Evolutionary conservation across 768 basidiomycete genomes (phyloP).

Genomic region (Heimioporus sp.): DNA sequence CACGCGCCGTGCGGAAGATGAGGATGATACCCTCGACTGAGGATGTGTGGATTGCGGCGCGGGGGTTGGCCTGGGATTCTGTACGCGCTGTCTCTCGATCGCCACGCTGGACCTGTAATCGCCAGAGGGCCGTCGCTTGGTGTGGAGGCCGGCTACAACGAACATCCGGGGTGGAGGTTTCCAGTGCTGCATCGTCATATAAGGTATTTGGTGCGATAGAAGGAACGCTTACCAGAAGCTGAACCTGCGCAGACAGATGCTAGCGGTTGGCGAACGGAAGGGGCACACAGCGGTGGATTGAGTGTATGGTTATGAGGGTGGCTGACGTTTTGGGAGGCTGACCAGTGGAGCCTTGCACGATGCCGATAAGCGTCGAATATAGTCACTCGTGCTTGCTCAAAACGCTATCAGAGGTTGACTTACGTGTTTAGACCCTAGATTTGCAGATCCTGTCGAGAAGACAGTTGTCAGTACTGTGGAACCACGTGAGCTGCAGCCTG

Average conservation of each 20-base stretch:
- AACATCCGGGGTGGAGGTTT: conserved; percentile 16
- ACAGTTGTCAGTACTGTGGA: too few relatives aligned
- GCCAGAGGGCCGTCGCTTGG: conserved; percentile 17
- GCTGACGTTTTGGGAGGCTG: conserved; percentile 20
- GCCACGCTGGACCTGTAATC: neutral
- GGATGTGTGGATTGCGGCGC: neutral
- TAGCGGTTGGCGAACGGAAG: neutral
- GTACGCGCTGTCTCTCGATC: neutral
- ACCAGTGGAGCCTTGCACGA: neutral
- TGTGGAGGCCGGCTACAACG: conserved; percentile 20
- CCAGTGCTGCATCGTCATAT: conserved; percentile 16
- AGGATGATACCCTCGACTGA: neutral
- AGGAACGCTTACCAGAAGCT: conserved; percentile 8
- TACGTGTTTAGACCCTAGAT: too few relatives aligned
- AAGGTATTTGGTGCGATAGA: conserved; percentile 2
- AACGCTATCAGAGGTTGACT: too few relatives aligned
- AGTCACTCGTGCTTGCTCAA: too few relatives aligned
- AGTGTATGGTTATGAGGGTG: neutral
- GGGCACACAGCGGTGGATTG: neutral
- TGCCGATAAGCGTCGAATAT: too few relatives aligned
- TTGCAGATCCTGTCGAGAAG: too few relatives aligned
- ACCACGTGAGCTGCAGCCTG: too few relatives aligned
- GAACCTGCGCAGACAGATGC: neutral
- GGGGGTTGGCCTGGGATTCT: neutral
- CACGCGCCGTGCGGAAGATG: neutral